A percentile compares a stretch with the other conserved stretches of the same genome.
These are phyloP conservation scores for Petunia axillaris DNA, from an alignment of 257 asterid genomes.

Conservation along the genomic window DNA sequence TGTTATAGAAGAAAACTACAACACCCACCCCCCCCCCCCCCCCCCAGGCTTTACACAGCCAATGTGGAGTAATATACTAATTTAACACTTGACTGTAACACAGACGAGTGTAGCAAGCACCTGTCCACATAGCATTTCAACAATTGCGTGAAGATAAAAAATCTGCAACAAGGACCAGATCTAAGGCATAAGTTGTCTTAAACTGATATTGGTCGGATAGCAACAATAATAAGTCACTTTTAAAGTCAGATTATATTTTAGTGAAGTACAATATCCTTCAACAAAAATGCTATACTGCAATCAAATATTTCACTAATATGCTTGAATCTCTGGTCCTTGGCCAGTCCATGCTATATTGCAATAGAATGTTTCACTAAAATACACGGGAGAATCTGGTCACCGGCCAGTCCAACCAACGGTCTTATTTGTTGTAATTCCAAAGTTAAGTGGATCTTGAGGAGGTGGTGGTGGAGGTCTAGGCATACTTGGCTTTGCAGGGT, in stretches of 20 bases:
- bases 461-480: conserved; percentile 55
- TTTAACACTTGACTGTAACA: no score
- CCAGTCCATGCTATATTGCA: neutral
- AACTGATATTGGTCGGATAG: no score
- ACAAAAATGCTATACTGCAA: neutral
- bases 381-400: neutral
- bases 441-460: conserved; percentile 41
- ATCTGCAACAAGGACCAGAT: no score
- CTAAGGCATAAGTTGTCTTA: no score
- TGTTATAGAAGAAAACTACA: no score
- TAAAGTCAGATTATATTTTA: neutral
- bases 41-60: no score
- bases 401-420: conserved; percentile 85
- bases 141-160: no score
- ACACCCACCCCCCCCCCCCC: no score
- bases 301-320: conserved; percentile 2
- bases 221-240: no score
- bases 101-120: no score
- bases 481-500: conserved; percentile 88
- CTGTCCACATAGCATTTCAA: no score
- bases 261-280: neutral
- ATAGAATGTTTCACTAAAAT: neutral
- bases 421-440: conserved; percentile 74
- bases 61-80: no score
- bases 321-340: neutral